Evolutionary conservation across 805 yeast species (phyloP).

Genomic region (Maudiozyma pseudohumilis): DNA sequence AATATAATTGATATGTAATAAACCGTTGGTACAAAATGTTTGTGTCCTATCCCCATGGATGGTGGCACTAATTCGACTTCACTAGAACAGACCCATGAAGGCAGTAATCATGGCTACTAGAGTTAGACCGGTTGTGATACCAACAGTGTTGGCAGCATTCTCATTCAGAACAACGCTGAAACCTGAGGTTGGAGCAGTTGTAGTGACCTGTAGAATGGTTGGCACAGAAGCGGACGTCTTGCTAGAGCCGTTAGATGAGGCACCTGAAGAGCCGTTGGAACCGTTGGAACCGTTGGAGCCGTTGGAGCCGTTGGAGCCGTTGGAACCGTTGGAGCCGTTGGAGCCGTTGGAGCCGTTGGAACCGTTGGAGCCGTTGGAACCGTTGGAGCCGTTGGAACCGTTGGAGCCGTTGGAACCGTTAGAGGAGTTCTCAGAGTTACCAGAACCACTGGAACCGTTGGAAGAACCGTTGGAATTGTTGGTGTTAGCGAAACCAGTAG

Average conservation of each 20-base stretch:
- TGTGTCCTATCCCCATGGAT: too few species aligned
- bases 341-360: not conserved
- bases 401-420: conserved; percentile 4
- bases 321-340: conserved; percentile 5
- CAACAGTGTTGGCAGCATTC: conserved; percentile 3
- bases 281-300: not conserved
- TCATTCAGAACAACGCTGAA: conserved; percentile 1
- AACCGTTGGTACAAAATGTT: too few species aligned
- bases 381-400: not conserved
- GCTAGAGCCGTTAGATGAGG: not conserved
- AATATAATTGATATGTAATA: too few species aligned
- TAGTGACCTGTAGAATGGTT: conserved; percentile 1
- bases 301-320: not conserved
- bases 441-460: conserved; percentile 1
- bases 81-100: conserved; percentile 3
- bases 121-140: not conserved
- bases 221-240: conserved; percentile 1
- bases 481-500: conserved; percentile 8
- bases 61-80: too few species aligned
- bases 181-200: conserved; percentile 1
- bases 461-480: conserved; percentile 1
- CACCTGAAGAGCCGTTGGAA: not conserved
- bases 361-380: not conserved
- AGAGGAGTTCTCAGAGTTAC: not conserved
- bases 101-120: conserved; percentile 1